Evolutionary conservation across 2,329 filamentous ascomycete genomes (phyloP), one percentile per base, ranked within the genome.

Genomic region (Lachnellula willkommii): DNA sequence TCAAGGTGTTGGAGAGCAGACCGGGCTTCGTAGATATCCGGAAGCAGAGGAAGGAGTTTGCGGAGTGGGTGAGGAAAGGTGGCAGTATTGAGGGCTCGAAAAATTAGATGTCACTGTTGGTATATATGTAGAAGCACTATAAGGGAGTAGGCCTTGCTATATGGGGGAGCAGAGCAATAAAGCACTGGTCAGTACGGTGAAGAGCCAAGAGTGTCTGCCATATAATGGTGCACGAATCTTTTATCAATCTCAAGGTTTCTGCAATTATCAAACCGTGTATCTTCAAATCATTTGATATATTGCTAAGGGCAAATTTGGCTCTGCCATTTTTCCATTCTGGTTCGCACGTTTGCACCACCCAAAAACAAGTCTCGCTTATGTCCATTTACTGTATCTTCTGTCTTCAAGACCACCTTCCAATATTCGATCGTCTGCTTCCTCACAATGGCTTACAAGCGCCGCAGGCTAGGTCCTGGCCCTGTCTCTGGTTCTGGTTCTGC

Each of bases 21-120:
- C 83, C 85, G 47, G 87, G 90, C 1, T 99, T 97, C 67, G 81
- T 90, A 74, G 90, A 99, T 74, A 89, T 97, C 60, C 85, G 90
- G 71, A 88, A 84, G 70, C 80, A 91, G 74, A 81, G 88, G 68
- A 84, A 79, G 68, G 88, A 92, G 57, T 96, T 95, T 76, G 80
- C 83, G 15, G 79, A 85, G 60, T 95, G 89, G 90, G 80, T 84
- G 36, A 79, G 79, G 67, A 69, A 67, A 54, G 67, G 66, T 47
- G 58, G 59, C 22, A 39, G 36, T 39, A 47, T 24, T 12, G 46
- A 22, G n/a, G 57, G 43, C 24, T 15, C 49, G 14, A 65, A 63
- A 47, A 60, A 55, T 39, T 66, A 62, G 58, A 56, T 24, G n/a
- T 15, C 7, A 47, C 7, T 3, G 15, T 52, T 20, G 24, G 24